Base-by-base conservation (phyloP, 169 alveolate species). In the Cardiosporidium cionae region DNA sequence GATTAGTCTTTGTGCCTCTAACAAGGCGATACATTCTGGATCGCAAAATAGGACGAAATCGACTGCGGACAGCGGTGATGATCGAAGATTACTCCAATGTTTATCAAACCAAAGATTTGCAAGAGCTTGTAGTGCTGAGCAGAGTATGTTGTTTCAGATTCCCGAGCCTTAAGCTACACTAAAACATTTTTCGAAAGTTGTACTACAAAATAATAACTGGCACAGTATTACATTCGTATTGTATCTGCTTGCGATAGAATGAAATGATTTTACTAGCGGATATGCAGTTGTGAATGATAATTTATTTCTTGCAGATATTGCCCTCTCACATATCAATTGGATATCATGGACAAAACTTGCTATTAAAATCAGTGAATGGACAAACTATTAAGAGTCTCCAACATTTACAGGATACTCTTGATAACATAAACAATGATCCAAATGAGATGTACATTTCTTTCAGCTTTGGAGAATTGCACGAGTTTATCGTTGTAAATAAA, bases 1-100 rank as follows among this genome's bases (percentile, higher is more conserved):
- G 94, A 0, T 64, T 88, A 69, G 94, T 89, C 7, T 89, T 89
- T 71, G 82, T 89, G 9, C 90, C 91, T 3, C 86, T 89, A 25
- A 80, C 93, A 44, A 79, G 73, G 68, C 80, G 80, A 3, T 79
- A 44, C n/a, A 44, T 44, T 16, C 16, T 44, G 27, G 58, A 44
- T 44, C 16, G 58, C 16, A 44, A 44, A n/a, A 16, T 44, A 16
- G 58, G 58, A 44, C 27, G 27, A 44, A 44, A 44, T 44, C 16
- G 58, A n/a, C 27, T 44, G 27, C 58, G 16, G 58, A 16, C n/a
- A 16, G 58, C 58, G n/a, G 58, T 44, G n/a, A 44, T 44, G n/a
- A 16, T 44, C 27, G n/a, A 44, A 16, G n/a, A 44, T 44, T 44
- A 44, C n/a, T 16, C 16, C 16, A n/a, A n/a, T 16, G 58, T 44